Evolutionary conservation across 2,329 filamentous ascomycete species (phyloP), one percentile per base, ranked within the genome.

Genomic region (Fusarium virguliforme): DNA sequence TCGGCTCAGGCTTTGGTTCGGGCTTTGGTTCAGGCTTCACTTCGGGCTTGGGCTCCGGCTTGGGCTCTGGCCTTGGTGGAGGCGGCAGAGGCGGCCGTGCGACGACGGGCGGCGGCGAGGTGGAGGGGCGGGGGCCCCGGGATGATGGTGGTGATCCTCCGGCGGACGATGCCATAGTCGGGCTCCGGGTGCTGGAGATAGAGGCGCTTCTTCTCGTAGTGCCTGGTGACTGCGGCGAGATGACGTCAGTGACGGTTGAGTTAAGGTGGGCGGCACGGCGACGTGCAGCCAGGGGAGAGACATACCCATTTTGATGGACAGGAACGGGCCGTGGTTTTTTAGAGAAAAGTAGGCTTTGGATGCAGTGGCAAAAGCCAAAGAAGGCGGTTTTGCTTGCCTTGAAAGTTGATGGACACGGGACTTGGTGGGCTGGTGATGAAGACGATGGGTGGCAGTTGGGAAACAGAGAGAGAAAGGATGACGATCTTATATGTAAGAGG

Each of bases 131-230:
- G 78, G 12, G 77, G 64, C 1, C 79, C 77, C 13, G 82, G 82
- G 48, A 83, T 77, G 70, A 82, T 75, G 46, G 79, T 80, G 7
- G 82, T 84, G 74, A 82, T 72, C 65, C 78, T 79, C 43, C 75
- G 78, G 43, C 78, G 79, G 59, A 81, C 75, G 50, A 78, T 75
- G 67, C 79, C 74, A 61, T 81, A 76, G 71, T 83, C 83, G 46
- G 79, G 79, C 56, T 79, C 79, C 8, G 83, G 81, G 43, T 81
- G 81, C 41, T 79, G 76, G 41, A 84, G 80, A 65, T 84, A 84
- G 73, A 84, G 77, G 64, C 80, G 81, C 76, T 83, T 84, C 76
- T 84, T 84, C 68, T 72, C 67, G 65, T 78, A 76, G 32, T 79
- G 71, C 59, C 68, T 76, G 70, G 75, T 76, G 64, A 74, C 73